These are phyloP conservation scores for Pseudoturritis turrita DNA, from an alignment of 345 rosid genomes.

Conservation along the genomic window DNA sequence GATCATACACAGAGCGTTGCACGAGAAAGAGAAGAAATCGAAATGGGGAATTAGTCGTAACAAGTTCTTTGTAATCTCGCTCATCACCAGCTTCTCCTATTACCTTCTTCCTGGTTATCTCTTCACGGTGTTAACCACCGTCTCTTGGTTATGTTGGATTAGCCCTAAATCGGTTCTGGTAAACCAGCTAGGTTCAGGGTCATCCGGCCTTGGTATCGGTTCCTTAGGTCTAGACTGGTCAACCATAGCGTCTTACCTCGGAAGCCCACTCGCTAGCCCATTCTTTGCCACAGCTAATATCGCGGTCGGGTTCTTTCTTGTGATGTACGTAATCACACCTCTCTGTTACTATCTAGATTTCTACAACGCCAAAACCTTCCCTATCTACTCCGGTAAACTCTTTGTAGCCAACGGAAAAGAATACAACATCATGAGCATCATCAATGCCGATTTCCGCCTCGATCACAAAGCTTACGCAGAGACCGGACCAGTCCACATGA, in stretches of 20 bases:
- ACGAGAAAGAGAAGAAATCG: conserved; percentile 51
- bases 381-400: conserved; percentile 51
- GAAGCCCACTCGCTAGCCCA: conserved; percentile 84
- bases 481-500: conserved; percentile 53
- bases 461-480: conserved; percentile 46
- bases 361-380: conserved; percentile 69
- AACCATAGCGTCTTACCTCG: conserved; percentile 61
- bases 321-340: conserved; percentile 76
- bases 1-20: conserved; percentile 51
- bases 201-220: conserved; percentile 61
- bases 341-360: conserved; percentile 53
- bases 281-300: conserved; percentile 79
- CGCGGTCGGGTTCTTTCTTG: conserved; percentile 57
- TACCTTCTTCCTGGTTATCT: conserved; percentile 63
- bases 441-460: conserved; percentile 49
- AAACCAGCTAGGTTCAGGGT: conserved; percentile 81
- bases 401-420: conserved; percentile 39
- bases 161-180: conserved; percentile 57
- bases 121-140: conserved; percentile 40
- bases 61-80: conserved; percentile 58
- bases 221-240: conserved; percentile 74
- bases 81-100: conserved; percentile 61
- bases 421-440: conserved; percentile 48
- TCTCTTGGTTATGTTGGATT: conserved; percentile 85
- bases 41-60: conserved; percentile 44